Conservation (phyloP, 2,329 filamentous ascomycete species). For the Dactylonectria macrodidyma region DNA sequence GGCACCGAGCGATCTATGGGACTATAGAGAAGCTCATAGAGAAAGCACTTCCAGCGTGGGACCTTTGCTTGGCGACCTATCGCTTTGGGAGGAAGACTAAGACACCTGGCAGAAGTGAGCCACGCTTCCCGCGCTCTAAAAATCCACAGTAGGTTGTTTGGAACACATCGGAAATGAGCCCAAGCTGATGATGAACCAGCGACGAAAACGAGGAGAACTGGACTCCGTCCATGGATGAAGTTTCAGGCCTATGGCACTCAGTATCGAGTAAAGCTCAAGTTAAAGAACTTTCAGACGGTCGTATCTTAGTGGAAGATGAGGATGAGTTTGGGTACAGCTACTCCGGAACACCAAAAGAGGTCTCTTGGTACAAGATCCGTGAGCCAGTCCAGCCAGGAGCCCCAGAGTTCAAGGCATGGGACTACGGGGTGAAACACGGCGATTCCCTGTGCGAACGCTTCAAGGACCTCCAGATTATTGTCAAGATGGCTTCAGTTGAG, state of each 20-base stretch:
- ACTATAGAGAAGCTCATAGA: conserved; percentile 55
- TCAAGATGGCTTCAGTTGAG: conserved; percentile 74
- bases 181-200: conserved; percentile 6
- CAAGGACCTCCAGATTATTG: conserved; percentile 66
- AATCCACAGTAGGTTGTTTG: conserved; percentile 28
- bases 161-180: no score
- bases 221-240: not conserved
- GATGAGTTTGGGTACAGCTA: conserved; percentile 20
- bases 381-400: conserved; percentile 31
- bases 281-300: no score
- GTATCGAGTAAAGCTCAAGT: no score
- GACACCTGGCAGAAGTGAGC: conserved; percentile 20
- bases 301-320: conserved; percentile 20
- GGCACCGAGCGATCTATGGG: conserved; percentile 49
- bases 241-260: not conserved
- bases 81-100: conserved; percentile 23
- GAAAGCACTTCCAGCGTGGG: conserved; percentile 58
- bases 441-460: conserved; percentile 14
- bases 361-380: conserved; percentile 32
- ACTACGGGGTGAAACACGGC: conserved; percentile 31
- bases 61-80: conserved; percentile 59
- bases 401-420: conserved; percentile 56
- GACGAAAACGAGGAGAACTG: conserved; percentile 35
- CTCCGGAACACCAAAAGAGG: not conserved
- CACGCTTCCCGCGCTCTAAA: conserved; percentile 21